Evolutionary conservation across 495 filamentous ascomycete genomes (phyloP).

Genomic region (Parachaetomium inaequale): DNA sequence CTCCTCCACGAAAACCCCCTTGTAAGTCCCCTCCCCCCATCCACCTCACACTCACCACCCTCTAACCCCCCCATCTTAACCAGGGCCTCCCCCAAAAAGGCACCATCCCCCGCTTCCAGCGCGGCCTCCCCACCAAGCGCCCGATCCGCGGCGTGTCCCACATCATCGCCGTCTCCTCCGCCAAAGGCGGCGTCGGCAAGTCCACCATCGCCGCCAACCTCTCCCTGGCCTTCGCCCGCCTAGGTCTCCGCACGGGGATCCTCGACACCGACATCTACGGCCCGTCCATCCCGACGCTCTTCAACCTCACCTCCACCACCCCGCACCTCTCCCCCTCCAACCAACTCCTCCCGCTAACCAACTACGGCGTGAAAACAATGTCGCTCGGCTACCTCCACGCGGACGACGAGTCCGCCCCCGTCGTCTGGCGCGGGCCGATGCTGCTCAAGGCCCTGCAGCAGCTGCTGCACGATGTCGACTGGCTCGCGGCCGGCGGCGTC

Average conservation of each 20-base stretch:
- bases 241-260: conserved; percentile 76
- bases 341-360: conserved; percentile 81
- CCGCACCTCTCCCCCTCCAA: conserved; percentile 63
- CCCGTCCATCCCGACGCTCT: conserved; percentile 85
- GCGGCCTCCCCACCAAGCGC: conserved; percentile 77
- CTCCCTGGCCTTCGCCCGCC: conserved; percentile 75
- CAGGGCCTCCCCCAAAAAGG: conserved; percentile 81
- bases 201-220: conserved; percentile 92
- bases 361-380: conserved; percentile 96
- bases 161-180: conserved; percentile 86
- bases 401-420: conserved; percentile 63
- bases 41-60: not conserved
- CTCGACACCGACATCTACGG: conserved; percentile 97
- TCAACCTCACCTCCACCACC: conserved; percentile 63
- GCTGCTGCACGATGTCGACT: conserved; percentile 88
- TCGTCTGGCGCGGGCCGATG: conserved; percentile 98
- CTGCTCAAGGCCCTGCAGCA: conserved; percentile 97
- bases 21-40: conserved; percentile 43
- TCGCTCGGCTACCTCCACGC: conserved; percentile 93
- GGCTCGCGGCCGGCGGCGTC: conserved; percentile 67
- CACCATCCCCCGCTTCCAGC: conserved; percentile 74
- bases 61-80: not conserved
- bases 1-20: conserved; percentile 90
- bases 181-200: conserved; percentile 96
- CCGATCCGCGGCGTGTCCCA: conserved; percentile 78